Evolutionary conservation across 1,284 basidiomycete genomes (phyloP).

Genomic region (Leccinum subspadiceum): DNA sequence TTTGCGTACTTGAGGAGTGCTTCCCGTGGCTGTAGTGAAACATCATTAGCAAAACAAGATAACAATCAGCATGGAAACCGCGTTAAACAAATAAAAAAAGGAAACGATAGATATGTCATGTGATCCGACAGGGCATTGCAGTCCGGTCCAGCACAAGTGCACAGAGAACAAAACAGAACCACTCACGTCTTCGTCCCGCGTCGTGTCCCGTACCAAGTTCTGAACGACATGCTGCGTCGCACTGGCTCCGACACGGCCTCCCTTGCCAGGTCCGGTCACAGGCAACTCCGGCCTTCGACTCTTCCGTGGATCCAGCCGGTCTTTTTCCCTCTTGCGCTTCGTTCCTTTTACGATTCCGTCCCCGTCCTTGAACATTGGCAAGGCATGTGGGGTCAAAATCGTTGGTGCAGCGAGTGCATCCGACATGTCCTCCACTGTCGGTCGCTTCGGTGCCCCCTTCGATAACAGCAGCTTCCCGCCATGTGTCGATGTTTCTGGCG

Average conservation of each 20-base stretch:
- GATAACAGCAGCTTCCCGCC: conserved; percentile 88
- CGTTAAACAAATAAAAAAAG: conserved; percentile 9
- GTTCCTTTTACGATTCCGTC: conserved; percentile 67
- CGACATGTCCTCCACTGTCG: conserved; percentile 80
- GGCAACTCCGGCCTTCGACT: conserved; percentile 90
- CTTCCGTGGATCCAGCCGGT: conserved; percentile 85
- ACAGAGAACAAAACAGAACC: conserved; percentile 11
- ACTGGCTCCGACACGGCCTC: conserved; percentile 92
- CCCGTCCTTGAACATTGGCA: conserved; percentile 87
- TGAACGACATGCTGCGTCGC: conserved; percentile 95
- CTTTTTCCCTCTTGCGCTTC: conserved; percentile 86
- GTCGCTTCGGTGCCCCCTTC: conserved; percentile 70
- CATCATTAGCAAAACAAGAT: conserved; percentile 20
- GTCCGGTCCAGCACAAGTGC: conserved; percentile 27
- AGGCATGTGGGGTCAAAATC: conserved; percentile 86
- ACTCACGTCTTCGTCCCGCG: conserved; percentile 91
- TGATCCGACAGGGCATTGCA: conserved; percentile 3
- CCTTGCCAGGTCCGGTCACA: conserved; percentile 86
- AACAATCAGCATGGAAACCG: conserved; percentile 9
- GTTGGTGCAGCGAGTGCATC: conserved; percentile 77
- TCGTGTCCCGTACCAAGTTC: conserved; percentile 85
- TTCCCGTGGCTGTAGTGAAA: conserved; percentile 77
- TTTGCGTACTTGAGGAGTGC: conserved; percentile 93
- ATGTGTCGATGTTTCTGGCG: conserved; percentile 81
- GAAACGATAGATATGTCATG: conserved; percentile 12